Evolutionary conservation across 352 stramenopile genomes (phyloP).

Genomic region (Phytophthora tentaculata): DNA sequence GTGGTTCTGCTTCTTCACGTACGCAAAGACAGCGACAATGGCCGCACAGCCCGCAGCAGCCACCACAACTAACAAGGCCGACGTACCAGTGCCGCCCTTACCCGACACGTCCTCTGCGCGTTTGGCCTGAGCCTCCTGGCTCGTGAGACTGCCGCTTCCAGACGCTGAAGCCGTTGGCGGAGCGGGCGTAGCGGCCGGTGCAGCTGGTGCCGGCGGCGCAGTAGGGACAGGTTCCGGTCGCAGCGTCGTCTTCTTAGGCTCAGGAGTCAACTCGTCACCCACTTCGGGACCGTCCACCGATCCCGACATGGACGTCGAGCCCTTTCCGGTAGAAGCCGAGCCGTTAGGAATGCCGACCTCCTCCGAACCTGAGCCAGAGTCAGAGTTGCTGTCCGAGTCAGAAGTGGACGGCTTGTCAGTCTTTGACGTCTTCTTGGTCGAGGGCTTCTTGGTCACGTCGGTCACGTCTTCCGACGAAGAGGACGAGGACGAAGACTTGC

Average conservation of each 20-base stretch:
- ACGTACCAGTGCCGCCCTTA: conserved; percentile 2
- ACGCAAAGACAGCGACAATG: conserved; percentile 61
- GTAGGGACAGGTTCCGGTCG: conserved; percentile 19
- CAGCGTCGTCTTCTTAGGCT: conserved; percentile 30
- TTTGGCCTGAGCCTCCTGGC: conserved; percentile 56
- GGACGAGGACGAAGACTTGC: conserved; percentile 23
- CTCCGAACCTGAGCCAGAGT: conserved; percentile 19
- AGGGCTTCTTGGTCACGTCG: conserved; percentile 31
- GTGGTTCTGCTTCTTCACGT: conserved; percentile 51
- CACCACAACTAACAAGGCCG: conserved; percentile 23
- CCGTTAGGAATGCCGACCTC: conserved; percentile 9
- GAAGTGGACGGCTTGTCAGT: conserved; percentile 12
- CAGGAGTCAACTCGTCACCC: conserved; percentile 30
- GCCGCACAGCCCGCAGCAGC: conserved; percentile 43
- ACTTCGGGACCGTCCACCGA: conserved; percentile 43
- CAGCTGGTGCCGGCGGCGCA: conserved; percentile 15
- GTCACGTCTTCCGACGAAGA: conserved; percentile 22
- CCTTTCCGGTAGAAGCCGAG: conserved; percentile 6
- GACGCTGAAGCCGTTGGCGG: conserved; percentile 8
- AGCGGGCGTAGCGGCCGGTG: conserved; percentile 15
- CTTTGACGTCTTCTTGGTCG: conserved; percentile 26
- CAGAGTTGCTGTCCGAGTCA: conserved; percentile 22
- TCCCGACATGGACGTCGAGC: conserved; percentile 24
- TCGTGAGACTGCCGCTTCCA: conserved; percentile 35
- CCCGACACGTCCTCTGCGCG: conserved; percentile 45